Base-by-base conservation (phyloP, 2,329 filamentous ascomycete species). In the Neofusicoccum cordaticola region DNA sequence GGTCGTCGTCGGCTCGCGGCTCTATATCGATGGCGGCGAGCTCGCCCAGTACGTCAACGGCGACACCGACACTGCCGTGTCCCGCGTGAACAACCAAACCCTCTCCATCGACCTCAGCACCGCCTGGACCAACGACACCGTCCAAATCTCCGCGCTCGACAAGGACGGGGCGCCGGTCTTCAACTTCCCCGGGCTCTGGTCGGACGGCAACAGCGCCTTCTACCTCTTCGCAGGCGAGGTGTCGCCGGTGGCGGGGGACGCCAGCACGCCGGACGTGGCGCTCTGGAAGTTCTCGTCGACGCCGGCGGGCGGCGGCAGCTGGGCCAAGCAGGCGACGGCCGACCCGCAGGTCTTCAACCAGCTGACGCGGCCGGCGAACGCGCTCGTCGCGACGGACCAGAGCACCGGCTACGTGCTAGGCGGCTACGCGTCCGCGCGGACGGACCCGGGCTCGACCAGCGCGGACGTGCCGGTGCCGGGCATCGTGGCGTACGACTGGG, bases 1-100 rank as follows among this genome's bases (percentile, higher is more conserved):
- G 22, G 22, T 22, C 22, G 22, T 17, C 4, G 15, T 52, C 34
- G 60, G 50, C 27, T 12, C 47, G 41, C 15, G n/a, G 15, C 9
- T 56, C 3, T 63, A 56, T 39, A 63, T 63, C 11, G 61, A 63
- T 12, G 61, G 61, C 27, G 61, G 61, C 19, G 15, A 22, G 9
- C 1, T 53, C 13, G 2, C 19, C 7, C 61, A 63, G 31, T 37
- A 47, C n/a, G n/a, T 56, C 27, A 45, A 37, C 44, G 61, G 50
- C 48, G 19, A 41, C 12, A 6, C 6, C 13, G 45, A 51, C 35
- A 11, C 45, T 17, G 6, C 4, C 9, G 9, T 35, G 8, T n/a
- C 39, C 15, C 39, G 50, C 3, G 5, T 37, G 1, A 63, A 56
- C 27, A 47, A 45, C 19, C 3, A 13, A 8, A 63, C 61, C 8